Evolutionary conservation across 176 grass and related monocot genomes (phyloP).

Genomic region (Aegilops longissima): DNA sequence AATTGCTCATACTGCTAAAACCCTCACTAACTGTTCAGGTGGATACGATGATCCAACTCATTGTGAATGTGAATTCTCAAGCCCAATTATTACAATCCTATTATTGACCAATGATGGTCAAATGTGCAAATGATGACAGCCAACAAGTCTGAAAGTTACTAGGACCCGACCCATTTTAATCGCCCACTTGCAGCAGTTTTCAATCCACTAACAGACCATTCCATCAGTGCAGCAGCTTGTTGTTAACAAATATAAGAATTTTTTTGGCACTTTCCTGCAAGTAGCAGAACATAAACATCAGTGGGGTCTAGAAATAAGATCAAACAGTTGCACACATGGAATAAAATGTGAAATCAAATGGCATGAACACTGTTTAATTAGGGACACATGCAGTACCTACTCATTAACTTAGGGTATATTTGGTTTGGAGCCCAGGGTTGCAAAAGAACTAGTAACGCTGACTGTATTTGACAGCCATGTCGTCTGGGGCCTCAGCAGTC

Average conservation of each 20-base stretch:
- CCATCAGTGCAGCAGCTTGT: not conserved
- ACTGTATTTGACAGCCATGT: not conserved
- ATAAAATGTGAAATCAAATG: not conserved
- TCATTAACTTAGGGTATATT: not conserved
- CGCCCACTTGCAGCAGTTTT: not conserved
- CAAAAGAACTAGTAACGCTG: not conserved
- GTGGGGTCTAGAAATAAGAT: not conserved
- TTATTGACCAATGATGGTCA: not conserved
- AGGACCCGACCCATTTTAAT: not conserved
- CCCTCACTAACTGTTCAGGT: not conserved
- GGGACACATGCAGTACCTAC: not conserved
- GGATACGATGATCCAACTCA: not conserved
- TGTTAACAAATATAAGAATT: not conserved
- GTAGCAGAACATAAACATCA: not conserved
- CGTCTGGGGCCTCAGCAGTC: conserved; percentile 12
- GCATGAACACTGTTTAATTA: not conserved
- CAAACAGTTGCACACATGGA: not conserved
- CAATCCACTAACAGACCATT: conserved; percentile 2
- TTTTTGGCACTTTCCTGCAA: conserved; percentile 4
- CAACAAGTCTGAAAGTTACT: not conserved
- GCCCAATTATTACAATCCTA: conserved; percentile 17
- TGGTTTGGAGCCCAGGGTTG: not conserved
- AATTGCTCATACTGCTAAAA: not conserved
- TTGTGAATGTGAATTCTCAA: not conserved
- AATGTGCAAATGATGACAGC: conserved; percentile 1